Base-by-base conservation (phyloP, 2,329 filamentous ascomycete species). In the Phoma sp. region DNA sequence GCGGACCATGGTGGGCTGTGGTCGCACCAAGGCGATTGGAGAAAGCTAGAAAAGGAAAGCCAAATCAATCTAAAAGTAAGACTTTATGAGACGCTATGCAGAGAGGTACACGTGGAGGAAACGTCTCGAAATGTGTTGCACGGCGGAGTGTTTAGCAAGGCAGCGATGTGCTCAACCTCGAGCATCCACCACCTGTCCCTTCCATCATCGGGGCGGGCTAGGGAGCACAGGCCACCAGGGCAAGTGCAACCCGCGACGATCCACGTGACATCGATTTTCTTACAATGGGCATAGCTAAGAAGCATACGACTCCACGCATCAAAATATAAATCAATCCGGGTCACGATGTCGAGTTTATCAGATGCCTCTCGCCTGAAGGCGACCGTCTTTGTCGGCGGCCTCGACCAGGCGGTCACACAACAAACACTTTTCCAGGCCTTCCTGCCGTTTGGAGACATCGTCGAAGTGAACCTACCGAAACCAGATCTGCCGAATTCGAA, bases 401-500 rank as follows among this genome's bases (percentile, higher is more conserved):
- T 99, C 45, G 88, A 95, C 63, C 86, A 88, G 58, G 82, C 86
- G 46, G 92, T 96, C 54, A 93, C 88, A 10, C 80, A 82, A 33
- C 83, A 86, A 57, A 90, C 88, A 57, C 81, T 99, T 41, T 88
- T 92, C 67, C 91, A 96, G 68, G 93, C 93, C 50, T 99, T 99
- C 78, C 85, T 99, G 52, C 95, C 96, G 0, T 99, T 99, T 75
- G 95, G 96, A 70, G 93, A 97, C 74, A 93, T 99, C 58, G 87
- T 90, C 62, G 92, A 97, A 72, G 88, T 99, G 62, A 89, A 91
- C 44, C 79, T 99, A 13, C 95, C 95, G 18, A 96, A 95, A 75
- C 89, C 91, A 52, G 93, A 96, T 71, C 81, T 87, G 58, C 88
- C 89, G 61, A 92, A 90, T 59, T 86, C 89, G 6, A 86, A 83